These are phyloP conservation scores for Ganoderma lingzhi DNA, from an alignment of 1,284 basidiomycete genomes.

Conservation along the genomic window DNA sequence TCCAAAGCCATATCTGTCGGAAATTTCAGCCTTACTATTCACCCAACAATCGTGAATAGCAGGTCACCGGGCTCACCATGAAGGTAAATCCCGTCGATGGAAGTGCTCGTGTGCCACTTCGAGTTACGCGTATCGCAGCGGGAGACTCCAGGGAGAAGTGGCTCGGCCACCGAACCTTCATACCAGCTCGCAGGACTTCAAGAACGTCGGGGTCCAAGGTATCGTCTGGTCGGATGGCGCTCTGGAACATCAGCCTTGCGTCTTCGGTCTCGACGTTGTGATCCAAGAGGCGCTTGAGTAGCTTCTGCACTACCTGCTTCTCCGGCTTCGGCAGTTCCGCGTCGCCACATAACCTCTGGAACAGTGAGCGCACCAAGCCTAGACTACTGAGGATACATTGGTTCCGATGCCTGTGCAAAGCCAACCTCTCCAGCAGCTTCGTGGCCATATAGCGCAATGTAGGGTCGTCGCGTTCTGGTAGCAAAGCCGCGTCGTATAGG, in stretches of 20 bases:
- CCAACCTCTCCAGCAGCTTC: slow-evolving; percentile 69
- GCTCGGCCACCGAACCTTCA: slow-evolving; percentile 77
- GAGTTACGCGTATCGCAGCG: slow-evolving; percentile 56
- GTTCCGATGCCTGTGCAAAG: slow-evolving; percentile 68
- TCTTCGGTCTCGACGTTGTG: slow-evolving; percentile 73
- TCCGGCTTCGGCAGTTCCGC: slow-evolving; percentile 50
- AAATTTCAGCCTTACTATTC: slow-evolving; percentile 1
- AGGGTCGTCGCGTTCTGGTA: slow-evolving; percentile 32
- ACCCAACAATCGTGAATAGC: slow-evolving; percentile 27
- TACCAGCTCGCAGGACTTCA: slow-evolving; percentile 70
- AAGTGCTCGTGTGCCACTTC: slow-evolving; percentile 55
- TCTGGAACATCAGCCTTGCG: slow-evolving; percentile 65
- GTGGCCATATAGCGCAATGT: slow-evolving; percentile 57
- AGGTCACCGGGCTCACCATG: slow-evolving; percentile 53
- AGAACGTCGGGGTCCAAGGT: slow-evolving; percentile 67
- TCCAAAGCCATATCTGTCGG: slow-evolving; percentile 71
- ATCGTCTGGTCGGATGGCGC: slow-evolving; percentile 50
- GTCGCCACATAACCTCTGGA: slow-evolving; percentile 46
- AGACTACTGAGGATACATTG: slow-evolving; percentile 68
- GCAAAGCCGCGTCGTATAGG: slow-evolving; percentile 57
- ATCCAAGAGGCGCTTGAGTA: slow-evolving; percentile 70
- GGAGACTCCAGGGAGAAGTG: slow-evolving; percentile 73
- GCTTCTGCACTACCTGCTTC: slow-evolving; percentile 62
- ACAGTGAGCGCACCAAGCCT: slow-evolving; percentile 61
- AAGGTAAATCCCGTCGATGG: slow-evolving; percentile 72